These are phyloP conservation scores for Baudoinia panamericana DNA, from an alignment of 495 filamentous ascomycete genomes.

Conservation along the genomic window DNA sequence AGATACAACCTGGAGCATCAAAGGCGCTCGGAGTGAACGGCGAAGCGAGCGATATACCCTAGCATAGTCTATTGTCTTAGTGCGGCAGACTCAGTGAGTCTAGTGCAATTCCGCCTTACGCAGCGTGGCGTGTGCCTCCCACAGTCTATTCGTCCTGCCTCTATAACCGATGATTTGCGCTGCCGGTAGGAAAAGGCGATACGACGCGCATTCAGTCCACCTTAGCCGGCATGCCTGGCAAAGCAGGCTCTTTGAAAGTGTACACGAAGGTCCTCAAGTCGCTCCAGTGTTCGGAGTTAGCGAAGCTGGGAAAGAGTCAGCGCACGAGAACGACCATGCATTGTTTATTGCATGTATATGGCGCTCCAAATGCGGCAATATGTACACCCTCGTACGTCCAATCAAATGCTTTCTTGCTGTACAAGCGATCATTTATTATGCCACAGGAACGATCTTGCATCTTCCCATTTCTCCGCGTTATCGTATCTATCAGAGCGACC, in stretches of 20 bases:
- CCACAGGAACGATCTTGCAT: constrained; percentile 60
- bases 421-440: constrained; percentile 61
- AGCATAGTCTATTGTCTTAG: too few relatives aligned
- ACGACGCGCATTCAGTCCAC: constrained; percentile 6
- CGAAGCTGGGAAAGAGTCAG: constrained; percentile 16
- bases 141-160: too few relatives aligned
- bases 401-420: constrained; percentile 2
- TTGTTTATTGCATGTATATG: too few relatives aligned
- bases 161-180: too few relatives aligned
- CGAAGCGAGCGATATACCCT: too few relatives aligned
- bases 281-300: constrained; percentile 17
- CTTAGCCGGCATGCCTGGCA: constrained; percentile 18
- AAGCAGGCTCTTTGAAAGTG: constrained; percentile 13
- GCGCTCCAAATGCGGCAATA: not conserved
- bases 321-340: too few relatives aligned
- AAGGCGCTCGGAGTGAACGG: too few relatives aligned
- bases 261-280: constrained; percentile 6
- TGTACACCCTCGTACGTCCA: constrained; percentile 1
- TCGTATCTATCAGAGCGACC: constrained; percentile 37
- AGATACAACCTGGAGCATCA: too few relatives aligned
- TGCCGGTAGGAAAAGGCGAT: too few relatives aligned
- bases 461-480: constrained; percentile 74
- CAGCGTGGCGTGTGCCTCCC: too few relatives aligned
- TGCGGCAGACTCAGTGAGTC: too few relatives aligned
- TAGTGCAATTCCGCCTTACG: too few relatives aligned